phyloP scores from a whole-genome alignment of 768 basidiomycete species.

The Leccinum incarnatum region DNA sequence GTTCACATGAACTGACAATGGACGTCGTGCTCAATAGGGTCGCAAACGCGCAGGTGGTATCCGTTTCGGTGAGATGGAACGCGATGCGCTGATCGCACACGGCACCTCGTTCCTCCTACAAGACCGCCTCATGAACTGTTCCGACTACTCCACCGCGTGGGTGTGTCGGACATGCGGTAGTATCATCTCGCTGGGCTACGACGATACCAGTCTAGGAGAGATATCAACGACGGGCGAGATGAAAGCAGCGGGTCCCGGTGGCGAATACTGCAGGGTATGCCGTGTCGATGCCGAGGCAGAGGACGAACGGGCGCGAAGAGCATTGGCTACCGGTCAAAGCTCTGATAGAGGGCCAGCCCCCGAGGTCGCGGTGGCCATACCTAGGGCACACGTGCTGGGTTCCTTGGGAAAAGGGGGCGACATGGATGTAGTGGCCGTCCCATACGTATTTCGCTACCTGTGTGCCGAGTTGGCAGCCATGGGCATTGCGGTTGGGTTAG shows the following conservation, averaged over 20 bases:
- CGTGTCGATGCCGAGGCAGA: slow-evolving; percentile 66
- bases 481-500: slow-evolving; percentile 90
- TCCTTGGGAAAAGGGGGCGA: slow-evolving; percentile 65
- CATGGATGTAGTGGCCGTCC: slow-evolving; percentile 93
- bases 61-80: slow-evolving; percentile 99
- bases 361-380: slow-evolving; percentile 63
- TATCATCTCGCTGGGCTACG: slow-evolving; percentile 93
- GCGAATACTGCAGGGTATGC: slow-evolving; percentile 97
- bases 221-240: slow-evolving; percentile 46
- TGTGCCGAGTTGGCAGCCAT: slow-evolving; percentile 97
- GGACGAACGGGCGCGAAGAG: slow-evolving; percentile 57
- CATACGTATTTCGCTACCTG: slow-evolving; percentile 91
- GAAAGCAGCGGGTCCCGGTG: slow-evolving; percentile 68
- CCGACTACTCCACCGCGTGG: slow-evolving; percentile 99
- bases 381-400: slow-evolving; percentile 64
- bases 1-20: neutral
- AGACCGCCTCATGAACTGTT: slow-evolving; percentile 99
- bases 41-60: slow-evolving; percentile 98
- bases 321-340: slow-evolving; percentile 55
- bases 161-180: slow-evolving; percentile 96
- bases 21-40: slow-evolving; percentile 51
- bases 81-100: slow-evolving; percentile 97
- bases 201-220: slow-evolving; percentile 77
- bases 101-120: slow-evolving; percentile 98
- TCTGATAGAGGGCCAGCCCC: slow-evolving; percentile 39